Evolutionary conservation across 805 yeast species (phyloP).

Genomic region (Babjeviella inositovora): DNA sequence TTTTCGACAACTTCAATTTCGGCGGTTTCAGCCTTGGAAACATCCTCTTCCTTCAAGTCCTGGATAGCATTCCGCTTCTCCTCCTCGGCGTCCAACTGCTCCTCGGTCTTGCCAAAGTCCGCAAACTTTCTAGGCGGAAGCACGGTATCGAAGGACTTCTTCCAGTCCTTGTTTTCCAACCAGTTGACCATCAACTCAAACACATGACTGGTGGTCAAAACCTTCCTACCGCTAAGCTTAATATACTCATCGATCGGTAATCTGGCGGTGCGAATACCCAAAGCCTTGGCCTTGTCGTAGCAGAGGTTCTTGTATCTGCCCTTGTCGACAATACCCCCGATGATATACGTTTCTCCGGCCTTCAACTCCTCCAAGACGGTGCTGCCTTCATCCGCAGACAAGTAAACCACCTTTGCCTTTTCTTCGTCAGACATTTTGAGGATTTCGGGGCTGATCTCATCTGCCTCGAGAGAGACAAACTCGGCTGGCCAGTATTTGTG

Average conservation of each 20-base stretch:
- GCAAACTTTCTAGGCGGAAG: slow-evolving; percentile 64
- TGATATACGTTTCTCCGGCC: slow-evolving; percentile 60
- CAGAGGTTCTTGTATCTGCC: slow-evolving; percentile 78
- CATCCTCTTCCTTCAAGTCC: no score
- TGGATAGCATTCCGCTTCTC: slow-evolving; percentile 2
- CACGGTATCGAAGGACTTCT: slow-evolving; percentile 68
- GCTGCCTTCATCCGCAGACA: slow-evolving; percentile 83
- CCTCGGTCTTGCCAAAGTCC: slow-evolving; percentile 4
- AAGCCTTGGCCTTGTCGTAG: slow-evolving; percentile 57
- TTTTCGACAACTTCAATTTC: no score
- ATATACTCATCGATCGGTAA: slow-evolving; percentile 82
- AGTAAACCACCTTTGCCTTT: slow-evolving; percentile 34
- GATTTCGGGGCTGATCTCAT: slow-evolving; percentile 12
- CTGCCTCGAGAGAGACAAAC: slow-evolving; percentile 28
- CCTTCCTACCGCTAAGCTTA: slow-evolving; percentile 71
- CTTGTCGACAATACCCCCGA: slow-evolving; percentile 95
- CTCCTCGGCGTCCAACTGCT: slow-evolving; percentile 2
- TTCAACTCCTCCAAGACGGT: slow-evolving; percentile 47
- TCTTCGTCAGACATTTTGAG: slow-evolving; percentile 11
- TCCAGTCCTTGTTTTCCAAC: slow-evolving; percentile 75
- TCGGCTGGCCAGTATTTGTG: slow-evolving; percentile 49
- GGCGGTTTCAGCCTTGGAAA: no score
- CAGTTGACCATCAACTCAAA: slow-evolving; percentile 72
- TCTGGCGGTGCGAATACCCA: slow-evolving; percentile 59
- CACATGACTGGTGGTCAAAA: slow-evolving; percentile 91